Conservation (phyloP, 306 rosid genomes). For the Leucaena leucocephala region DNA sequence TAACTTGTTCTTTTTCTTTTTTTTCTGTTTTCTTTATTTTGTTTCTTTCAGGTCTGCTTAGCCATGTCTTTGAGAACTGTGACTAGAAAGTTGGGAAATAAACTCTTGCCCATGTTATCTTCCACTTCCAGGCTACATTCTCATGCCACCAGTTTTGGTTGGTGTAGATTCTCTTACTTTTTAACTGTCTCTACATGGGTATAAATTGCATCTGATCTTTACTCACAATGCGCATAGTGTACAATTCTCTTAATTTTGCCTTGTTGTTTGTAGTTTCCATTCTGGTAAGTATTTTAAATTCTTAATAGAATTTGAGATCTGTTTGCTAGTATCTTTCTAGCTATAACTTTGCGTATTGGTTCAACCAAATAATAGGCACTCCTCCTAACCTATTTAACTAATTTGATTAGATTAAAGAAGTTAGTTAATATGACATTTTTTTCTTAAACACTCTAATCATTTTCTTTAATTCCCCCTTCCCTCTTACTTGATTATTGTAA, state of each 20-base stretch:
- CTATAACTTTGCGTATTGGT: background rate
- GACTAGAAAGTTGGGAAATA: conserved; percentile 56
- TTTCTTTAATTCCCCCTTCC: too few species aligned
- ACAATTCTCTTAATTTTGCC: background rate
- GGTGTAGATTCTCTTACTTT: conserved; percentile 35
- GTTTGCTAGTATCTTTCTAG: background rate
- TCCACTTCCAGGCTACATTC: conserved; percentile 67
- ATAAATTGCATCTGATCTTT: background rate
- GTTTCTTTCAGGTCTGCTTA: conserved; percentile 21
- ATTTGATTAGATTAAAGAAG: too few species aligned
- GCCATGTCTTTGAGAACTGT: conserved; percentile 67
- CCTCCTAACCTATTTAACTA: too few species aligned
- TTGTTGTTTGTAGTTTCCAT: background rate
- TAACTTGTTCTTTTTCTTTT: background rate
- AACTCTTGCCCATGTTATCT: conserved; percentile 56
- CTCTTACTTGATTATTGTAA: too few species aligned
- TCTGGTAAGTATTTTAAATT: background rate
- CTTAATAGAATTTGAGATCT: background rate
- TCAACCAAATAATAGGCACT: background rate
- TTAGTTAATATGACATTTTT: too few species aligned
- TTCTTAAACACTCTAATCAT: too few species aligned
- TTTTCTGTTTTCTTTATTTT: background rate
- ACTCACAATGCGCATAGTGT: too few species aligned
- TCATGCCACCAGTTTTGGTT: conserved; percentile 96
- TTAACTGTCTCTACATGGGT: background rate